Evolutionary conservation across 129 eudicot species (phyloP), one percentile per base, ranked within the genome.

Genomic region (Chrysanthemum makinoi): DNA sequence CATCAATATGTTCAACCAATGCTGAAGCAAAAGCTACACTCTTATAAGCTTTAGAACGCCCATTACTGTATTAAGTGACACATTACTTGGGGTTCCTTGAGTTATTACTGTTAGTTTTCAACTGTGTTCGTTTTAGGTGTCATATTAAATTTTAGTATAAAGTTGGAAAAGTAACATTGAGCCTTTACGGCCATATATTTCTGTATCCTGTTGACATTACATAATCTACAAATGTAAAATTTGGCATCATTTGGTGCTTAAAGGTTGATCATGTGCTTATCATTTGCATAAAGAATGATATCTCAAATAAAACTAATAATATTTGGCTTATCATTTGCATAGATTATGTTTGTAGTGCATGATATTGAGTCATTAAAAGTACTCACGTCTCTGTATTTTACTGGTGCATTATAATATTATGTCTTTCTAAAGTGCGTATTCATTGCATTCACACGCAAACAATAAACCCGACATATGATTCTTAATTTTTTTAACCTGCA

Each of bases 1-100:
- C 86, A 78, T 28, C 86, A 94, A 59, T 87, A 87, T 48, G 60
- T 94, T 20, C 83, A 82, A 81, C 98, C 98, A 28, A 51, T 94
- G 70, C 85, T 89, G 24, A 94, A 90, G 86, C 95, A 82, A 57
- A 85, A 84, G 83, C 74, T 86, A 30, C 93, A 81, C 28, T 53
- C 77, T 44, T 72, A 97, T 64, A 88, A 75, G 79, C 78, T 94
- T 65, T 93, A 69, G 78, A 65, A 18, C 65, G 24, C 63, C 51
- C 20, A 39, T 61, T 58, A 33, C 60, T 5, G 48, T 57, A 43
- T 11, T 10, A 53, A 56, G 39, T 39, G 75, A 46, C 66, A 14
- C 43, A 3, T 35, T 55, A 12, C 74, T 33, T 35, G 75, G 35
- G 54, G 17, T 33, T 33, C 10, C 73, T 15, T 18, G 47, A 48